These are phyloP conservation scores for Colletotrichum chrysophilum DNA, from an alignment of 2,329 filamentous ascomycete genomes.

Conservation along the genomic window DNA sequence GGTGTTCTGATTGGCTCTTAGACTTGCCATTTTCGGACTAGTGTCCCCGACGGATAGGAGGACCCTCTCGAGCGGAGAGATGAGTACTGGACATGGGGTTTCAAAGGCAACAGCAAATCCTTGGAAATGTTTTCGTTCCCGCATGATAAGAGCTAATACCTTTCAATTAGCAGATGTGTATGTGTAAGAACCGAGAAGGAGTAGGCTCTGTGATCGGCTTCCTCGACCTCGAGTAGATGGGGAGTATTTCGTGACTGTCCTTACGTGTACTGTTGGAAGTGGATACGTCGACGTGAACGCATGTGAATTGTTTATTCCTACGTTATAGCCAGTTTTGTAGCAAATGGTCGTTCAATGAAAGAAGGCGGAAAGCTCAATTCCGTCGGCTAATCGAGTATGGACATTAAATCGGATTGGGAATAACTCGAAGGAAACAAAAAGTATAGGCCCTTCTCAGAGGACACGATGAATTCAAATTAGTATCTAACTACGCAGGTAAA, in stretches of 20 bases:
- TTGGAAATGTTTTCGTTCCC: background rate
- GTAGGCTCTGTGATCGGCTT: background rate
- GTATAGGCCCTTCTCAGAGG: rapidly evolving
- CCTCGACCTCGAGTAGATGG: background rate
- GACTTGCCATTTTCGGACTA: background rate
- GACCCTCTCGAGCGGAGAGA: background rate
- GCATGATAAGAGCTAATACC: background rate
- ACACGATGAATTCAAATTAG: background rate
- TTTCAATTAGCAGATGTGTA: rapidly evolving
- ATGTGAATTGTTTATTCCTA: background rate
- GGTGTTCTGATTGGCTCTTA: background rate
- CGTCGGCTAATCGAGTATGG: background rate
- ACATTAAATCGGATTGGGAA: too few relatives aligned
- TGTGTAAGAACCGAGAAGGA: background rate
- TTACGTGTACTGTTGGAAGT: rapidly evolving
- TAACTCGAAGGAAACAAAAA: background rate
- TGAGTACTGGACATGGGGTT: background rate
- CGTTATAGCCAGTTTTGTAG: background rate
- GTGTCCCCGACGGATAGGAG: background rate
- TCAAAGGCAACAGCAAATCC: background rate
- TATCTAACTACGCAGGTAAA: background rate
- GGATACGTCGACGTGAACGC: background rate
- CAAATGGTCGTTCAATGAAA: background rate
- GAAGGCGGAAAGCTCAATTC: too few relatives aligned
- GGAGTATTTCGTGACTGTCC: background rate